phyloP scores from a whole-genome alignment of 306 rosid species.

The Vigna reflexopilosa region DNA sequence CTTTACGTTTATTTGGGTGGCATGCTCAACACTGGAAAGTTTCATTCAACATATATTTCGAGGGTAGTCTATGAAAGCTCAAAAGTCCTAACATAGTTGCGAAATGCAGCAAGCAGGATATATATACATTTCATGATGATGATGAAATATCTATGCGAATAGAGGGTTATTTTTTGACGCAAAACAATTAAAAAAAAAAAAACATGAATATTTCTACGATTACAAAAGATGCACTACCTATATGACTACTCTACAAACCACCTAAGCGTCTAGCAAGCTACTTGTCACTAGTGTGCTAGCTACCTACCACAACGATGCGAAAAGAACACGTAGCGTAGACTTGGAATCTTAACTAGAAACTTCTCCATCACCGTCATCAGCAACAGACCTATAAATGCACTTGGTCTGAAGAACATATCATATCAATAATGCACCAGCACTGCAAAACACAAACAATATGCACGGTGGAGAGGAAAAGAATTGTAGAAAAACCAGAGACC shows the following conservation, averaged over 20 bases:
- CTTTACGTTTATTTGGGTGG: neutral
- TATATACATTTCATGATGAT: slow-evolving; percentile 31
- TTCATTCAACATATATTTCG: neutral
- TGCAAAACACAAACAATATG: slow-evolving; percentile 19
- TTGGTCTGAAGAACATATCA: slow-evolving; percentile 32
- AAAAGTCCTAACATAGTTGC: neutral
- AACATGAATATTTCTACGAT: slow-evolving; percentile 40
- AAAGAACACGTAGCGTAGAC: slow-evolving; percentile 32
- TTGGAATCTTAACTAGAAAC: slow-evolving; percentile 51
- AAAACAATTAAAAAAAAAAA: slow-evolving; percentile 19
- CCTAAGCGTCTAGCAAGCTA: slow-evolving; percentile 45
- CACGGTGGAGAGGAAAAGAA: neutral
- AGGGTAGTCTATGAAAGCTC: neutral
- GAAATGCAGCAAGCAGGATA: slow-evolving; percentile 22
- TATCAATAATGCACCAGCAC: slow-evolving; percentile 28
- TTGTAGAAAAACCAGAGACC: neutral
- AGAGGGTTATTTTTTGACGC: neutral
- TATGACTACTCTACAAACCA: slow-evolving; percentile 43
- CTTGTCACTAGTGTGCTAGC: slow-evolving; percentile 47
- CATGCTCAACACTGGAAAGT: too few species aligned
- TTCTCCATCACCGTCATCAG: slow-evolving; percentile 47
- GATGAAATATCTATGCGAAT: slow-evolving; percentile 13
- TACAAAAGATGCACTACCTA: slow-evolving; percentile 54
- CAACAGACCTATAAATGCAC: slow-evolving; percentile 47
- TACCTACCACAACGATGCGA: slow-evolving; percentile 50